Conservation (phyloP, 2,329 filamentous ascomycete species). For the Pseudonectria buxi region DNA sequence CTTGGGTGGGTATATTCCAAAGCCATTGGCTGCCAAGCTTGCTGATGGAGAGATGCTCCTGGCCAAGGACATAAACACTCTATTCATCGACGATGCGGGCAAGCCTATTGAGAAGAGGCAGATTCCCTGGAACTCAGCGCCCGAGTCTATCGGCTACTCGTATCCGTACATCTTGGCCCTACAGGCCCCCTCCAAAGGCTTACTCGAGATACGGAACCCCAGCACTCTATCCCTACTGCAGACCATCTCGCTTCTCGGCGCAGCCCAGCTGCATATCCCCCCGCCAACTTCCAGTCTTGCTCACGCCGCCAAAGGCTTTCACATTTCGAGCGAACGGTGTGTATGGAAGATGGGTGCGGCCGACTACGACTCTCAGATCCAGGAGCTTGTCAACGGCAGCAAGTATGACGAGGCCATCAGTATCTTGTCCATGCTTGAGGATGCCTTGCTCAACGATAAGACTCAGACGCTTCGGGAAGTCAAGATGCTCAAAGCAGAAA, state of each 20-base stretch:
- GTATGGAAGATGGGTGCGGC: constrained; percentile 96
- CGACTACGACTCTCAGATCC: constrained; percentile 84
- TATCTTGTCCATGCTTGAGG: constrained; percentile 81
- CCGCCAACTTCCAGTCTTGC: constrained; percentile 91
- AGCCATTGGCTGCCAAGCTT: constrained; percentile 77
- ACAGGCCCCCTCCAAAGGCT: constrained; percentile 75
- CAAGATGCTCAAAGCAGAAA: constrained; percentile 86
- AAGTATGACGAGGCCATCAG: constrained; percentile 89
- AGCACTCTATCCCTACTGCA: constrained; percentile 87
- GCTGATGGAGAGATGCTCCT: constrained; percentile 78
- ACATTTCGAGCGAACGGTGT: constrained; percentile 82
- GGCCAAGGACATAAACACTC: constrained; percentile 95
- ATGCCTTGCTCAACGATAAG: constrained; percentile 82
- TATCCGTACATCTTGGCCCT: constrained; percentile 92
- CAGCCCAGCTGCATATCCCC: constrained; percentile 80
- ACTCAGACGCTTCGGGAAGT: constrained; percentile 71
- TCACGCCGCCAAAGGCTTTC: constrained; percentile 91
- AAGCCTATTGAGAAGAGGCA: constrained; percentile 77
- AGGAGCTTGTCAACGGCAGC: constrained; percentile 66
- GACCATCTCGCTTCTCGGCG: constrained; percentile 72
- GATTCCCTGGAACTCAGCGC: constrained; percentile 84
- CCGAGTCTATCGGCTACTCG: constrained; percentile 88
- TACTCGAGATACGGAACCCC: constrained; percentile 85
- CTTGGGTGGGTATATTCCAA: constrained; percentile 83
- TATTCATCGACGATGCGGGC: constrained; percentile 82